Base-by-base conservation (phyloP, 495 filamentous ascomycete genomes). In the Penicillium psychrofluorescens region DNA sequence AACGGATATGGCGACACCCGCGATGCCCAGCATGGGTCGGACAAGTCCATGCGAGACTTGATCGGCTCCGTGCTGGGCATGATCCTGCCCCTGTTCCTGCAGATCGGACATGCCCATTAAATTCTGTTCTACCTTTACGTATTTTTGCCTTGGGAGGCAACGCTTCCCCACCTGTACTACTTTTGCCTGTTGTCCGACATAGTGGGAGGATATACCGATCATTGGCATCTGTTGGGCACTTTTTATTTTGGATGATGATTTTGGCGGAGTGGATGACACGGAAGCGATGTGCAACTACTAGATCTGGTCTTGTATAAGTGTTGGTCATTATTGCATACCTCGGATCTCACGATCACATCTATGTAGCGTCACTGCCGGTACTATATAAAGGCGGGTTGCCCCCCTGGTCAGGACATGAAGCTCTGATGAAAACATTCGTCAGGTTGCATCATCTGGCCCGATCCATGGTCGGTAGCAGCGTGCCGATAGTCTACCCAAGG, bases 101-200 rank as follows among this genome's bases (percentile, higher is more conserved):
- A 95, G 64, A 79, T 95, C 46, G 91, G 92, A 8, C 90, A 96
- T 71, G 85, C 86, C 46, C 86, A 90, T 65, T 88, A 49, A 79
- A 40, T 11, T 36, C 29, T 29, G 29, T 29, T 22, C 30, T 15
- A 2, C 32, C 8, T 32, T 46, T 35, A n/a, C 31, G 28, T 40
- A 40, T 16, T 32, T 49, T 45, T 41, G 13, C 29, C 15, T 41
- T 41, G 12, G 31, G 36, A 36, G 28, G 14, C 11, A 14, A 13
- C 29, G 11, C 14, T 41, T 29, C 6, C 22, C 28, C 7, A 13
- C 13, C 31, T 9, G 31, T 36, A 35, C 38, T 14, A 15, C 22
- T 22, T 22, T 22, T 22, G 22, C 22, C 22, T 22, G 22, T 22
- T 22, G 22, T 22, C 22, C 22, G 4, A 22, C 22, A 55, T 49